Percentiles rank a stretch among this genome's conserved stretches.
phyloP scores from a whole-genome alignment of 352 stramenopile species.

The Globisporangium cylindrosporum region DNA sequence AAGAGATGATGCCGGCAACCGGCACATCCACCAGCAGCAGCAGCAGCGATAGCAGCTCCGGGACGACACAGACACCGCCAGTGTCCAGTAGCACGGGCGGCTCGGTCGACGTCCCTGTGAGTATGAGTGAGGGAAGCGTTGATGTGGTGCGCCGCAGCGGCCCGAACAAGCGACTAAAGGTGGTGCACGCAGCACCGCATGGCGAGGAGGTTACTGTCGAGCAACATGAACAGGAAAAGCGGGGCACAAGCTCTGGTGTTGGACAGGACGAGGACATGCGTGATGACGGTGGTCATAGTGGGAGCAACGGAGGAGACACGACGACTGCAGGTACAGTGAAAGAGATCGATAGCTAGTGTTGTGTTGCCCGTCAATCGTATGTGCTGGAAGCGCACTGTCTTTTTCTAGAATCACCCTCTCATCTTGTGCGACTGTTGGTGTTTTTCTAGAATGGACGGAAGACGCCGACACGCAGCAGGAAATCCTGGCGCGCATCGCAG shows the following conservation, averaged over 20 bases:
- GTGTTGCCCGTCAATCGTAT: background rate
- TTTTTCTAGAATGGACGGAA: conserved; percentile 4
- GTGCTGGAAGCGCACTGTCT: background rate
- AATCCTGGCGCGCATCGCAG: conserved; percentile 23
- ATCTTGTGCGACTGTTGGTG: background rate
- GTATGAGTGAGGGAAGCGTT: background rate
- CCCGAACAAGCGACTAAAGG: conserved; percentile 1
- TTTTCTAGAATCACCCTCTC: background rate
- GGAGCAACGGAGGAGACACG: background rate
- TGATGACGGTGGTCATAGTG: background rate
- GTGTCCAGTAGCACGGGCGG: background rate
- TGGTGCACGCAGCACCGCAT: background rate
- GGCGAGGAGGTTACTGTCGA: background rate
- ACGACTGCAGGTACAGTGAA: conserved; percentile 4
- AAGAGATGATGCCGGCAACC: conserved; percentile 1
- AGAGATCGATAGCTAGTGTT: background rate
- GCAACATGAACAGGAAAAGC: background rate
- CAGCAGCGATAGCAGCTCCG: background rate
- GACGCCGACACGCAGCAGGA: conserved; percentile 18
- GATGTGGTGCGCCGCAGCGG: background rate
- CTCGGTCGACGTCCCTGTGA: background rate
- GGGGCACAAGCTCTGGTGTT: background rate
- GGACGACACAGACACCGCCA: background rate
- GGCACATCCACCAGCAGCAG: background rate
- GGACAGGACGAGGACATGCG: background rate